phyloP scores from a whole-genome alignment of 257 asterid genomes.

The Lycium ferocissimum region DNA sequence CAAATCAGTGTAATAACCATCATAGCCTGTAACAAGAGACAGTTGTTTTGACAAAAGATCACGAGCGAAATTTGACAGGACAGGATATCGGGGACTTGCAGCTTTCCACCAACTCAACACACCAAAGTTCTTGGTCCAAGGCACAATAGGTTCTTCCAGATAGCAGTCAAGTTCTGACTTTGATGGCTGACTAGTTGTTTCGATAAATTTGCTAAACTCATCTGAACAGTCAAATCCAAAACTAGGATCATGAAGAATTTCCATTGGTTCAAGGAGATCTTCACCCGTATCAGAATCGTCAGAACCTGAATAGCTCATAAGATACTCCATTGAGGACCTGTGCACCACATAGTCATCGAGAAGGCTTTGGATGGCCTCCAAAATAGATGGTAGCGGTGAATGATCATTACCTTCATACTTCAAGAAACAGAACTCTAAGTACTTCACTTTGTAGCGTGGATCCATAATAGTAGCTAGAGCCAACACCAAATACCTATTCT shows the following conservation, averaged over 20 bases:
- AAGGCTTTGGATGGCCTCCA: conserved; percentile 28
- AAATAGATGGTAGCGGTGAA: conserved; percentile 6
- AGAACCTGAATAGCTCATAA: conserved; percentile 26
- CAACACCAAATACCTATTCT: conserved; percentile 33
- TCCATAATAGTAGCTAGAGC: conserved; percentile 42
- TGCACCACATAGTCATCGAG: conserved; percentile 26
- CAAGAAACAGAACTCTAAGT: conserved; percentile 30
- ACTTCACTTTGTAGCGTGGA: conserved; percentile 44
- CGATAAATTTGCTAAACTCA: conserved; percentile 30
- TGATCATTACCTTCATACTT: conserved; percentile 21
- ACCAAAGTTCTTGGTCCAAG: conserved; percentile 37
- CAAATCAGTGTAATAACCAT: conserved; percentile 25
- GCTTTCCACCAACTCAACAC: conserved; percentile 40
- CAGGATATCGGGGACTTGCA: conserved; percentile 36
- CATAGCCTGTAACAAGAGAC: conserved; percentile 31
- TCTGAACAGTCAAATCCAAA: conserved; percentile 33
- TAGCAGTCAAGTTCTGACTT: conserved; percentile 39
- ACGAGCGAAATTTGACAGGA: conserved; percentile 37
- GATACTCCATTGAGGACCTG: conserved; percentile 18
- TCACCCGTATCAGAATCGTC: conserved; percentile 14
- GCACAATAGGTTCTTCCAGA: conserved; percentile 41
- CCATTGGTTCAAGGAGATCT: conserved; percentile 7
- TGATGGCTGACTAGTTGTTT: conserved; percentile 31
- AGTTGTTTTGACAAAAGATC: conserved; percentile 36
- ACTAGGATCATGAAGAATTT: not conserved